These are phyloP conservation scores for Coelastrella sp. DNA, from an alignment of 139 green algal species.

Conservation along the genomic window DNA sequence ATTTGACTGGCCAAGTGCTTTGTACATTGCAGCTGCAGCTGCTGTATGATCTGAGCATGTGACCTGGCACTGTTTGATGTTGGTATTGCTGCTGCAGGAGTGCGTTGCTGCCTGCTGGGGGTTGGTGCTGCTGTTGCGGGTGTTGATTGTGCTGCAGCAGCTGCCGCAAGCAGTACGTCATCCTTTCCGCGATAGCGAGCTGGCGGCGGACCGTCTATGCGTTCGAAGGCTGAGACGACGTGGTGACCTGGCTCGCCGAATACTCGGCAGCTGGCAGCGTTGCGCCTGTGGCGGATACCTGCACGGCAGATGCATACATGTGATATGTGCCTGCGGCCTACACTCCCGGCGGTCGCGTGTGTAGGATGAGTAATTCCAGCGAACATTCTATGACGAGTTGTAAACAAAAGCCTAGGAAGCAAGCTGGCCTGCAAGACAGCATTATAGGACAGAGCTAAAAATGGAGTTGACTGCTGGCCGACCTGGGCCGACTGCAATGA, in stretches of 20 bases:
- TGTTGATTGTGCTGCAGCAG: not conserved
- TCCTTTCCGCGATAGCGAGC: conserved; percentile 21
- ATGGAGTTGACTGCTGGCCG: too few relatives aligned
- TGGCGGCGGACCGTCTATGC: not conserved
- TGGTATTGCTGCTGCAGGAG: not conserved
- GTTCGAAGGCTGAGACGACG: conserved; percentile 34
- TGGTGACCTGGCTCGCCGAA: conserved; percentile 23
- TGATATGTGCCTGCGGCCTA: too few relatives aligned
- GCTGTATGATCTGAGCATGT: not conserved
- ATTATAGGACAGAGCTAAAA: too few relatives aligned
- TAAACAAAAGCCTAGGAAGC: too few relatives aligned
- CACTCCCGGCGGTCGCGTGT: too few relatives aligned
- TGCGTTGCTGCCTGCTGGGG: not conserved
- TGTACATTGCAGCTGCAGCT: not conserved
- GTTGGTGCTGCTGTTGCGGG: conserved; percentile 4
- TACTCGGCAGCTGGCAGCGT: not conserved
- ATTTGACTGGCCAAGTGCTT: conserved; percentile 30
- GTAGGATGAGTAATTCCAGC: too few relatives aligned
- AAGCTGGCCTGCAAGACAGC: too few relatives aligned
- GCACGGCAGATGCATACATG: not conserved
- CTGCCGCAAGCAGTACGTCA: conserved; percentile 24
- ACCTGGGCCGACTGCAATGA: not conserved
- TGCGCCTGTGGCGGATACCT: conserved; percentile 35
- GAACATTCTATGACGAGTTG: too few relatives aligned
- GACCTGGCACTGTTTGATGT: not conserved